A percentile compares a stretch with the other conserved stretches of the same genome.
These are phyloP conservation scores for Syzygium aromaticum DNA, from an alignment of 345 rosid species.

Conservation along the genomic window DNA sequence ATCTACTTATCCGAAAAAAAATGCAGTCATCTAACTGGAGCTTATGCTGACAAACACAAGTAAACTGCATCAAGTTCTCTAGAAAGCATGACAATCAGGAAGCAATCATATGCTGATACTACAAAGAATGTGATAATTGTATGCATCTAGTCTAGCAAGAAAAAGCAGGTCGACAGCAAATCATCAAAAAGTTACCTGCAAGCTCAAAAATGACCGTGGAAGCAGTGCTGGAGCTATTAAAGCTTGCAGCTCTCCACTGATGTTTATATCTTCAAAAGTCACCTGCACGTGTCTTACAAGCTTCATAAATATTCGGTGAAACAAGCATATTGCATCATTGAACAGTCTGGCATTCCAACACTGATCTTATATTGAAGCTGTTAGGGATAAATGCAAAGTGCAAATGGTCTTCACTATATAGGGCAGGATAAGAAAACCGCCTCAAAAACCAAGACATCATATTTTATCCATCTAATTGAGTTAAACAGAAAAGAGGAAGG, in stretches of 20 bases:
- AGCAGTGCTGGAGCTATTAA: constrained; percentile 80
- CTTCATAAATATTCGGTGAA: background rate
- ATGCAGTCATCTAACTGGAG: background rate
- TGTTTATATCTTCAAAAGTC: constrained; percentile 59
- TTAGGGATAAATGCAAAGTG: background rate
- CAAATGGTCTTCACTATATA: background rate
- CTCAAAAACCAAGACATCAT: background rate
- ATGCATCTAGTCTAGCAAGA: background rate
- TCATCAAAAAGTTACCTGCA: constrained; percentile 40
- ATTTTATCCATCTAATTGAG: background rate
- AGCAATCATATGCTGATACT: background rate
- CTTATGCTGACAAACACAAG: background rate
- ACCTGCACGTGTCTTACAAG: constrained; percentile 34
- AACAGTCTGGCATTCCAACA: background rate
- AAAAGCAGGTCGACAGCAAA: background rate
- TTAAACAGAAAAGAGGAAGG: background rate
- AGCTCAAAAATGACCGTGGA: constrained; percentile 67
- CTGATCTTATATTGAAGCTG: background rate
- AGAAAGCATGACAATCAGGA: background rate
- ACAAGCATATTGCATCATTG: background rate
- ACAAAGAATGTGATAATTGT: background rate
- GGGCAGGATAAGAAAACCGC: background rate
- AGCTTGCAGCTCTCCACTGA: constrained; percentile 73
- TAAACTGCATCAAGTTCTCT: background rate
- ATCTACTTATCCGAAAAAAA: background rate